Conservation (phyloP, 192 early-diverging fungal genomes). For the Neocallimastix lanati region DNA sequence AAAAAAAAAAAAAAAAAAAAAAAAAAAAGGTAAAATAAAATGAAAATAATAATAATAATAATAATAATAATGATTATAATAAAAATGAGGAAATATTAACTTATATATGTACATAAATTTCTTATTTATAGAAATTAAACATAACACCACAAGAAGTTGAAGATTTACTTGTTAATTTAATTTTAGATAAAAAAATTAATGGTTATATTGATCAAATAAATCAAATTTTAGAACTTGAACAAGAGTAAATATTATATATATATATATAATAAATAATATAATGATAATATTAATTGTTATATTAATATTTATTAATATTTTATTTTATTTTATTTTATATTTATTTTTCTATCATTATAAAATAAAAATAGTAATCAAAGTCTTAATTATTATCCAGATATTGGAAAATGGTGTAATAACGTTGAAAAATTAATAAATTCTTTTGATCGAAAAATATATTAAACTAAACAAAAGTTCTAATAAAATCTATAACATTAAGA, state of each 20-base stretch:
- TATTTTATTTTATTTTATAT: not conserved
- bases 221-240: slow-evolving; percentile 48
- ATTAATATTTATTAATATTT: not conserved
- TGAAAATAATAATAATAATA: no score
- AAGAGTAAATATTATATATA: slow-evolving; percentile 28
- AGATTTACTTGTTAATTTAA: slow-evolving; percentile 66
- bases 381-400: not conserved
- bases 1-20: no score
- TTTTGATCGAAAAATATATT: not conserved
- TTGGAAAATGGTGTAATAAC: not conserved
- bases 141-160: slow-evolving; percentile 62
- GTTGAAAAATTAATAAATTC: not conserved
- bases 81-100: no score
- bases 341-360: no score
- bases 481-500: no score
- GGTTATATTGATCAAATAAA: slow-evolving; percentile 85
- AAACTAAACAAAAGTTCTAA: not conserved
- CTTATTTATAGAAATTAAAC: slow-evolving; percentile 46
- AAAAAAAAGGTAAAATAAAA: no score
- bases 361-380: not conserved
- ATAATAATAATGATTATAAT: no score
- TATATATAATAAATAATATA: no score
- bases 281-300: no score
- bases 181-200: slow-evolving; percentile 69
- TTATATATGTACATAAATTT: no score